These are phyloP conservation scores for Cyphellophora europaea DNA, from an alignment of 2,329 filamentous ascomycete species.

Conservation along the genomic window DNA sequence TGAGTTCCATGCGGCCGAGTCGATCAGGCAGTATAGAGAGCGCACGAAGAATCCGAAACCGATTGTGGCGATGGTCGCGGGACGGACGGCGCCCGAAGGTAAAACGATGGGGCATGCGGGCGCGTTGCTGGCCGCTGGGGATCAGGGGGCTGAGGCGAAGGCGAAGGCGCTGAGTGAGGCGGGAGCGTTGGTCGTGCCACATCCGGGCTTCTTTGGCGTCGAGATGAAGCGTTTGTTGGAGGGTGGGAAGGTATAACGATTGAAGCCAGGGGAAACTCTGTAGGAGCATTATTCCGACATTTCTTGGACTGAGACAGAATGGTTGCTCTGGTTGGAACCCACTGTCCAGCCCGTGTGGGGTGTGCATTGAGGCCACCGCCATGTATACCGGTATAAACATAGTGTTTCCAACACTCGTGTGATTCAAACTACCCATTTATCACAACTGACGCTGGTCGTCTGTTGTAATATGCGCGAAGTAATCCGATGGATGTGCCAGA, in stretches of 20 bases:
- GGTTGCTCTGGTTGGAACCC: no score
- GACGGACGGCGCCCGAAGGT: slow-evolving; percentile 10
- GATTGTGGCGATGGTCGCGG: slow-evolving; percentile 14
- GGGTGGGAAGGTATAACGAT: neutral
- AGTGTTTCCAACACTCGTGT: no score
- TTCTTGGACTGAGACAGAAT: no score
- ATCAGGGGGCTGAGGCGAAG: slow-evolving; percentile 12
- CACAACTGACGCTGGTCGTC: no score
- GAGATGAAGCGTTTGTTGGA: slow-evolving; percentile 1
- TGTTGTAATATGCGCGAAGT: no score
- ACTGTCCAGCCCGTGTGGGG: no score
- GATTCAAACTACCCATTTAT: no score
- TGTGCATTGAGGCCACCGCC: no score
- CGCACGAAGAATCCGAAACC: neutral
- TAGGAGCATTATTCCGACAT: no score
- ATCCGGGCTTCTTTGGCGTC: slow-evolving; percentile 1
- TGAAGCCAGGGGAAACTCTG: no score
- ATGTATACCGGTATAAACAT: no score
- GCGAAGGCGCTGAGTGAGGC: slow-evolving; percentile 25
- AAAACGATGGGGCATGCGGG: slow-evolving; percentile 19
- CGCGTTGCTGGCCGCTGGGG: neutral
- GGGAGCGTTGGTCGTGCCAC: neutral
- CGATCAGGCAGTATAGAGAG: neutral
- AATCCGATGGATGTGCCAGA: no score
- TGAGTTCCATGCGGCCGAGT: slow-evolving; percentile 1